These are phyloP conservation scores for Saccharum officinarum DNA, from an alignment of 176 grass and related monocot genomes.

Conservation along the genomic window DNA sequence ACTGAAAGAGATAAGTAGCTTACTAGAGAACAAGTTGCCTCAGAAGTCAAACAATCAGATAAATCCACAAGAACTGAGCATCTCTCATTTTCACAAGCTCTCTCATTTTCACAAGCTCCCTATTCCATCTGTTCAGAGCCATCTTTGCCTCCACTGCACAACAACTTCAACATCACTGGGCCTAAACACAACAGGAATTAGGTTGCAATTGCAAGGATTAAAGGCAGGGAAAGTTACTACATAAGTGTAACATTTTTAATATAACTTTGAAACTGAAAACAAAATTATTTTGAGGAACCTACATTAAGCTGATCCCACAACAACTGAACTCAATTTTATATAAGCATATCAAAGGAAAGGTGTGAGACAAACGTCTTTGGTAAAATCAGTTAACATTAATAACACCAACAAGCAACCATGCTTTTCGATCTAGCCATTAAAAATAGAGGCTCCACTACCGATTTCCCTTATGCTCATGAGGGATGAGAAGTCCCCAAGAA, in stretches of 20 bases:
- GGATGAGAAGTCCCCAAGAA: background rate
- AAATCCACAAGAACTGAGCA: slow-evolving; percentile 70
- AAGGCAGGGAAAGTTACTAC: slow-evolving; percentile 10
- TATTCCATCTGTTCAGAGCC: slow-evolving; percentile 37
- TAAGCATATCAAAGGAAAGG: background rate
- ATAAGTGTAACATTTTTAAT: background rate
- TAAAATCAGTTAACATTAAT: slow-evolving; percentile 27
- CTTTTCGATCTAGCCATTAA: background rate
- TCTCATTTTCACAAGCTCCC: slow-evolving; percentile 46
- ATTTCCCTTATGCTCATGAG: background rate
- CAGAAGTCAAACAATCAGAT: slow-evolving; percentile 61
- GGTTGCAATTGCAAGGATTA: slow-evolving; percentile 9
- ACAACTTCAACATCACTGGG: slow-evolving; percentile 56
- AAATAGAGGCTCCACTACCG: slow-evolving; percentile 3
- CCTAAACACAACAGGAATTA: slow-evolving; percentile 57
- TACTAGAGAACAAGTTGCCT: slow-evolving; percentile 65
- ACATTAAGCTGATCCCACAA: background rate
- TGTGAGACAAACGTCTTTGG: background rate
- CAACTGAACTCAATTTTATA: background rate
- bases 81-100: too few relatives aligned
- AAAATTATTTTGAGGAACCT: slow-evolving; percentile 1
- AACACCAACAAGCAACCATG: background rate
- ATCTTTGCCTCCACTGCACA: slow-evolving; percentile 62
- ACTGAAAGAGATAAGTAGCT: slow-evolving; percentile 1
- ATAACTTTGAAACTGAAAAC: background rate